Evolutionary conservation across 2,329 filamentous ascomycete genomes (phyloP).

Genomic region (Paraphoma chrysanthemicola): DNA sequence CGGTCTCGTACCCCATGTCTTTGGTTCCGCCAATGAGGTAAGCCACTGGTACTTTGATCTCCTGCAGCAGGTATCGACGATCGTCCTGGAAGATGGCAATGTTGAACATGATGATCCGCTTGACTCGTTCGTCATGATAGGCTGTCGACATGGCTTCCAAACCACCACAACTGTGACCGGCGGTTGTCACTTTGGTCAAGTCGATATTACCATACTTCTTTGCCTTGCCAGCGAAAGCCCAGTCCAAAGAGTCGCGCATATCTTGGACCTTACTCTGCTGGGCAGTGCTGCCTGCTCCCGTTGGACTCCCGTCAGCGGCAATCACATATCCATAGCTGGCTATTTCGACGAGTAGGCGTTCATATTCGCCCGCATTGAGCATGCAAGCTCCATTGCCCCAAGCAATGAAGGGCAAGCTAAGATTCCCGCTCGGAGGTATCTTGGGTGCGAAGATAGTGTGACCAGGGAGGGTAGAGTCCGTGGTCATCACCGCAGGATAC

Average conservation of each 20-base stretch:
- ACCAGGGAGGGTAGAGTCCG: conserved; percentile 18
- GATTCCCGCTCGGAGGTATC: conserved; percentile 15
- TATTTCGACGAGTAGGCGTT: conserved; percentile 26
- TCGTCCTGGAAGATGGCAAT: conserved; percentile 29
- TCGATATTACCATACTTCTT: conserved; percentile 29
- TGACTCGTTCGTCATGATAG: conserved; percentile 26
- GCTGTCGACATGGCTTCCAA: conserved; percentile 23
- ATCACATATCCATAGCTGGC: conserved; percentile 27
- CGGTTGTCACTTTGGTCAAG: conserved; percentile 22
- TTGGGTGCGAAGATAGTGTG: conserved; percentile 27
- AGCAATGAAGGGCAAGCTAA: conserved; percentile 25
- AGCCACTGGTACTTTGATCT: conserved; percentile 26
- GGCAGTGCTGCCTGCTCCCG: conserved; percentile 1
- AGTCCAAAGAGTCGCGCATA: conserved; percentile 27
- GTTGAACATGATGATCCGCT: conserved; percentile 26
- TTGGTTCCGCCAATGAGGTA: conserved; percentile 25
- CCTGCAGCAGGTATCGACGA: conserved; percentile 21
- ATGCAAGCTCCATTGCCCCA: conserved; percentile 27
- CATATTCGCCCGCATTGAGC: conserved; percentile 16
- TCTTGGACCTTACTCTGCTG: conserved; percentile 28
- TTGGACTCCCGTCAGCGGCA: conserved; percentile 24
- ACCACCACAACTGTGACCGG: conserved; percentile 26
- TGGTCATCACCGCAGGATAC: conserved; percentile 24
- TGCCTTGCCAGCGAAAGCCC: conserved; percentile 22
- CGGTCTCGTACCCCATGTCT: conserved; percentile 24